Evolutionary conservation across 139 green algal genomes (phyloP).

Genomic region (Yamagishiella unicocca): DNA sequence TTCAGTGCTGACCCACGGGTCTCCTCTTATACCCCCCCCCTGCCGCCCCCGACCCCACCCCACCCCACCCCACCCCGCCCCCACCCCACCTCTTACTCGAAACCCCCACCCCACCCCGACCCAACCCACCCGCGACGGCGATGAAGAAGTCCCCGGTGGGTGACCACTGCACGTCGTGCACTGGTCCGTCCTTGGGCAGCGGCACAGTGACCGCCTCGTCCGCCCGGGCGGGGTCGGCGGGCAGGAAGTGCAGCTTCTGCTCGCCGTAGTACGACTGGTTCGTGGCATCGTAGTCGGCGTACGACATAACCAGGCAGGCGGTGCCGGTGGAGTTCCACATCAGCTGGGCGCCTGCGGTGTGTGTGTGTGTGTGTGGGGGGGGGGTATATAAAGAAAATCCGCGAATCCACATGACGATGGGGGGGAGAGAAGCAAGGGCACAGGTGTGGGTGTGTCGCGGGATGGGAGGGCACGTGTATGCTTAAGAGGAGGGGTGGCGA

Average conservation of each 20-base stretch:
- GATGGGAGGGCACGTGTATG: neutral
- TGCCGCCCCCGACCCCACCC: neutral
- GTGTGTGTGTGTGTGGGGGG: no score
- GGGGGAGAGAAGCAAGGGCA: neutral
- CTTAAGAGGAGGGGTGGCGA: neutral
- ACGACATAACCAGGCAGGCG: conserved; percentile 84
- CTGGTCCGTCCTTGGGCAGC: conserved; percentile 92
- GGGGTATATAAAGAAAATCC: no score
- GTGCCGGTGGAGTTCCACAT: conserved; percentile 69
- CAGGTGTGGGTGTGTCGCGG: no score
- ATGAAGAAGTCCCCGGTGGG: conserved; percentile 89
- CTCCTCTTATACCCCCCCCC: neutral
- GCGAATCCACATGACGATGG: no score
- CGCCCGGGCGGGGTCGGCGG: conserved; percentile 52
- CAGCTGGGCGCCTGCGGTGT: conserved; percentile 61
- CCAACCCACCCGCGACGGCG: conserved; percentile 67
- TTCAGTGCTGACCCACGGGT: no score
- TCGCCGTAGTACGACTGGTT: conserved; percentile 95
- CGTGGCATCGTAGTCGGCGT: conserved; percentile 93
- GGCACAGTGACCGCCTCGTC: conserved; percentile 72
- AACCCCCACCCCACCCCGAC: neutral
- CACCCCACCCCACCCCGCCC: neutral
- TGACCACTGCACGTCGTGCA: conserved; percentile 96
- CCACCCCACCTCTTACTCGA: neutral
- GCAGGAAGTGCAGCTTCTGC: conserved; percentile 93